Evolutionary conservation across 2,329 filamentous ascomycete genomes (phyloP).

Genomic region (Fusarium sambucinum): DNA sequence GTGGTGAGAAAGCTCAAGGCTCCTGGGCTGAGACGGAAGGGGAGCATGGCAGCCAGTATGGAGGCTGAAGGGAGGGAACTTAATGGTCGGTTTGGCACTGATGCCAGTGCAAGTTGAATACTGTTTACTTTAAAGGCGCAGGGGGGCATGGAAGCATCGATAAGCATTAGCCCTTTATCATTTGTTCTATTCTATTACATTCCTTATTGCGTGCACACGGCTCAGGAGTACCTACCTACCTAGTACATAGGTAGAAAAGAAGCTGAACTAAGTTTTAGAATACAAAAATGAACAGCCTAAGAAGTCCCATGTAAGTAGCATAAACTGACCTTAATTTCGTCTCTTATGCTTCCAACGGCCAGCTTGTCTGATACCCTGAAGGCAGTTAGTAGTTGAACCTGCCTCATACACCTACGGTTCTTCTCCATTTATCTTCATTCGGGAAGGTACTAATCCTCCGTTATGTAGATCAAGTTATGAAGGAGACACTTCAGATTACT

Average conservation of each 20-base stretch:
- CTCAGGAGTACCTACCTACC: not conserved
- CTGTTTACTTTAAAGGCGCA: slow-evolving; percentile 1
- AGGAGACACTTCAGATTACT: not conserved
- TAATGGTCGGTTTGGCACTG: slow-evolving; percentile 24
- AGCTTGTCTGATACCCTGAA: no score
- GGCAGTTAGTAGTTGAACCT: not conserved
- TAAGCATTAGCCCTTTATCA: slow-evolving; percentile 8
- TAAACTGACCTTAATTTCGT: no score
- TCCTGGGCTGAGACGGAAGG: slow-evolving; percentile 62
- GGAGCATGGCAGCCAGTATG: slow-evolving; percentile 52
- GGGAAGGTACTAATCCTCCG: not conserved
- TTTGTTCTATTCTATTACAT: not conserved
- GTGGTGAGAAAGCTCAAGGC: slow-evolving; percentile 74
- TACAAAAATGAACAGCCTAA: no score
- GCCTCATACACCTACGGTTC: not conserved
- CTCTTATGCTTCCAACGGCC: no score
- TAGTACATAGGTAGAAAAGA: no score
- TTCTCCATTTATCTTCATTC: not conserved
- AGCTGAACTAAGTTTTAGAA: no score
- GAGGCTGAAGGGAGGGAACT: slow-evolving; percentile 42
- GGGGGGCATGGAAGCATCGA: slow-evolving; percentile 3
- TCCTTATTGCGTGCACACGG: not conserved
- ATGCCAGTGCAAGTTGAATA: slow-evolving; percentile 29
- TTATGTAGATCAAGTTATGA: not conserved
- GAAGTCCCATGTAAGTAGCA: no score